Base-by-base conservation (phyloP, 139 green algal genomes). In the Chlorella ohadii region DNA sequence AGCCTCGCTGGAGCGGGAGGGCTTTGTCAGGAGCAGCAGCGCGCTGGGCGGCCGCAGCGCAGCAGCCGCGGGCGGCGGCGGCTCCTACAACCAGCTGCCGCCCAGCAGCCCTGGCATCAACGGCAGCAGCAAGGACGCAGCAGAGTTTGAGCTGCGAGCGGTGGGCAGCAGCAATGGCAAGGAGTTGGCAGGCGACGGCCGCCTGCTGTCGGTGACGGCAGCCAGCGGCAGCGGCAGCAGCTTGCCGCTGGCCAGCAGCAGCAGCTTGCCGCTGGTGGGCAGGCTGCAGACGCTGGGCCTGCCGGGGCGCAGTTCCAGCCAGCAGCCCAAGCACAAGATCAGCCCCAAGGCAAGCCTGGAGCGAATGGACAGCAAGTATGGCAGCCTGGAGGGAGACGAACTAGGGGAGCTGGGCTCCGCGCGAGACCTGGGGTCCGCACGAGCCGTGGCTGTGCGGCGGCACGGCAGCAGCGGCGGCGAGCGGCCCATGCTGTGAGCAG, bases 1-100 rank as follows among this genome's bases (percentile, higher is more conserved):
- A 2, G 31, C 71, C 44, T 75, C 78, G 2, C 68, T 88, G 44
- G 84, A 88, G 44, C 76, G 84, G 27, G 84, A 88, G 13, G 78
- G 79, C 25, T 86, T 82, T 33, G 19, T 85, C 39, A 22, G 74
- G 31, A 80, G 61, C 63, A 79, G 81, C 81, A 44, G n/a, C 31
- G 22, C 39, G 51, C 51, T 59, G 64, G 27, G n/a, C 64, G 64
- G 28, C 7, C n/a, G n/a, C 64, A 25, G 28, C 15, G 64, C 61
- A 34, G 28, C 64, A 71, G 64, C 64, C 1, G 64, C 64, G 64
- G 28, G 67, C 39, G 70, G 39, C 39, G 31, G 39, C 25, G 70
- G 28, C 51, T 59, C 51, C 15, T 59, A 59, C 51, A 59, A 22
- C 51, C 51, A 59, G 51, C 51, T 59, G 51, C 51, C 51, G 51